These are phyloP conservation scores for Marsdenia floribunda DNA, from an alignment of 257 asterid genomes.

Conservation along the genomic window DNA sequence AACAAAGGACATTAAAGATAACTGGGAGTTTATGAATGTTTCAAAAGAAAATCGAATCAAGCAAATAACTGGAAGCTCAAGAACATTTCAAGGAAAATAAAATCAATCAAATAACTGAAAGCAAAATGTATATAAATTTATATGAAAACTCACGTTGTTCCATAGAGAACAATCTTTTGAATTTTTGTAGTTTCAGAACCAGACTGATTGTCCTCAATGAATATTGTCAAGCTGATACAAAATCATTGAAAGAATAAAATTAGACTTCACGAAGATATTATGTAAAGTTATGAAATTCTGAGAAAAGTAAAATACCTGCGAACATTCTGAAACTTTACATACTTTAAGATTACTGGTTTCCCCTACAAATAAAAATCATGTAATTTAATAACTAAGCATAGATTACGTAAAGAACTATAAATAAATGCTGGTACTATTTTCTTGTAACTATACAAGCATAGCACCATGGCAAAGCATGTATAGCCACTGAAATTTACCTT, in stretches of 20 bases:
- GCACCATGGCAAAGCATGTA: slow-evolving; percentile 12
- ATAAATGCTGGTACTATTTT: background rate
- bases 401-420: slow-evolving; percentile 9
- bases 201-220: slow-evolving; percentile 92
- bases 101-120: slow-evolving; percentile 1
- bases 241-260: slow-evolving; percentile 13
- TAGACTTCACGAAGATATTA: slow-evolving; percentile 5
- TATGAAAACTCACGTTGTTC: slow-evolving; percentile 72
- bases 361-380: slow-evolving; percentile 36
- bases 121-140: background rate
- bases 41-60: background rate
- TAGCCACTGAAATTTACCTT: slow-evolving; percentile 47
- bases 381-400: slow-evolving; percentile 13
- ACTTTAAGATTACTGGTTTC: slow-evolving; percentile 59
- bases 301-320: slow-evolving; percentile 49
- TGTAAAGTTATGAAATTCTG: background rate
- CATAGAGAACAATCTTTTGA: slow-evolving; percentile 80
- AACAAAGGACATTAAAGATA: background rate
- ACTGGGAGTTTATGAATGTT: no score
- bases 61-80: background rate
- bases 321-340: slow-evolving; percentile 82
- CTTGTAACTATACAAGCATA: slow-evolving; percentile 1
- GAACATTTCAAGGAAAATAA: background rate
- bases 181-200: slow-evolving; percentile 73
- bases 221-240: slow-evolving; percentile 71